These are phyloP conservation scores for Lodderomyces parapsilosis DNA, from an alignment of 1,139 yeast species.

Conservation along the genomic window DNA sequence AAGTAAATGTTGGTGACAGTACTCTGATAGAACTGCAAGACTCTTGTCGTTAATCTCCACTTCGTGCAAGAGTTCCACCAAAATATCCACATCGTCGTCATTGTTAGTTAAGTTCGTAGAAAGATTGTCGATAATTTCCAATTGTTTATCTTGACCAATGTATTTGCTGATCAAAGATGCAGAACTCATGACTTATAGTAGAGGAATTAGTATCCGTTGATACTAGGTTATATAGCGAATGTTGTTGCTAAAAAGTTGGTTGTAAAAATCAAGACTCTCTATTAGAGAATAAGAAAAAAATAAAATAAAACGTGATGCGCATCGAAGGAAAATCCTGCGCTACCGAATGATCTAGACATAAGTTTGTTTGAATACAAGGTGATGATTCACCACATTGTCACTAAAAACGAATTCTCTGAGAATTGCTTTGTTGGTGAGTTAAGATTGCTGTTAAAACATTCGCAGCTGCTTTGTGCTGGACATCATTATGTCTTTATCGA, in stretches of 20 bases:
- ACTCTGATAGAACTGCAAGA: neutral
- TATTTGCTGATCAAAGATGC: conserved; percentile 28
- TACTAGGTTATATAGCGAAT: no score
- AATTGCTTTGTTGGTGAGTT: no score
- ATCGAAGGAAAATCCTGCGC: neutral
- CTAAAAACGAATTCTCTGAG: no score
- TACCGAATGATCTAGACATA: neutral
- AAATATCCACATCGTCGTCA: conserved; percentile 22
- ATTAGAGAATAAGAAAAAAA: no score
- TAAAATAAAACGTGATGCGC: neutral
- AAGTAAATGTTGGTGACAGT: neutral
- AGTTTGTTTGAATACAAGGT: no score
- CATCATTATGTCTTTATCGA: no score
- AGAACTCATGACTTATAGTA: conserved; percentile 14
- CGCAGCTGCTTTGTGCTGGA: no score
- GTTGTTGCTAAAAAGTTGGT: neutral
- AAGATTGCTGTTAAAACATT: no score
- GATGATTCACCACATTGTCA: no score
- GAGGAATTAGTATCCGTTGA: no score
- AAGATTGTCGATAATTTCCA: conserved; percentile 24
- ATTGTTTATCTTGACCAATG: conserved; percentile 26
- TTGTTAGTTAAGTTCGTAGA: conserved; percentile 18
- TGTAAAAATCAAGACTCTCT: neutral
- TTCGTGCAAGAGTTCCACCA: conserved; percentile 36
- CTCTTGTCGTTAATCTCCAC: conserved; percentile 18